phyloP scores from a whole-genome alignment of 2,329 filamentous ascomycete genomes.

The Botrytis tulipae region DNA sequence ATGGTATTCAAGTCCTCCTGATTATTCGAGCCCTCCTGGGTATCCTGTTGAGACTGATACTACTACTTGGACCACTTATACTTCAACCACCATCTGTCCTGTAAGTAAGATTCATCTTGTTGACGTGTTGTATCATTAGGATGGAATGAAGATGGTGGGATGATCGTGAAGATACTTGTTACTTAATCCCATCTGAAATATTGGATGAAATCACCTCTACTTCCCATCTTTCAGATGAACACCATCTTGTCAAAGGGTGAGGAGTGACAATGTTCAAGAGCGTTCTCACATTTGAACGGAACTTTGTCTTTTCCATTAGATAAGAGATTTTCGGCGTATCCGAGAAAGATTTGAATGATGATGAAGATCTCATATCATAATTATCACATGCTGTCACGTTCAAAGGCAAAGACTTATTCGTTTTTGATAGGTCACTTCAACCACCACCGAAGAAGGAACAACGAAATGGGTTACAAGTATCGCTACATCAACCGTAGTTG shows the following conservation, averaged over 20 bases:
- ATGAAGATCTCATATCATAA: neutral
- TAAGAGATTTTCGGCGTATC: neutral
- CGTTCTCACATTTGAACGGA: neutral
- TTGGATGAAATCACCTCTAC: neutral
- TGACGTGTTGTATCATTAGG: neutral
- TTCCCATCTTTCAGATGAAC: neutral
- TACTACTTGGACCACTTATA: conserved; percentile 15
- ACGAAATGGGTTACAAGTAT: conserved; percentile 8
- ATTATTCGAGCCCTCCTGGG: neutral
- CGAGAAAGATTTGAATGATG: neutral
- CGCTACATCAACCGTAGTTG: conserved; percentile 6
- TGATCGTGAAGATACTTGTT: neutral
- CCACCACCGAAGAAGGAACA: conserved; percentile 8
- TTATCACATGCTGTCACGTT: neutral
- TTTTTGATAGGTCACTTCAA: conserved; percentile 13
- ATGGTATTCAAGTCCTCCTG: conserved; percentile 18
- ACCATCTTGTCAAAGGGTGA: neutral
- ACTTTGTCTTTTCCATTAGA: neutral
- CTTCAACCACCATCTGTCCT: conserved; percentile 20
- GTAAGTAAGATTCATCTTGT: neutral
- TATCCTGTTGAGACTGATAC: conserved; percentile 14
- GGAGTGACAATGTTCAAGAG: neutral
- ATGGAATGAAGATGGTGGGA: neutral
- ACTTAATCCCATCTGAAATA: neutral
- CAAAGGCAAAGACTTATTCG: neutral